Evolutionary conservation across 768 basidiomycete species (phyloP).

Genomic region (Butyriboletus loyo): DNA sequence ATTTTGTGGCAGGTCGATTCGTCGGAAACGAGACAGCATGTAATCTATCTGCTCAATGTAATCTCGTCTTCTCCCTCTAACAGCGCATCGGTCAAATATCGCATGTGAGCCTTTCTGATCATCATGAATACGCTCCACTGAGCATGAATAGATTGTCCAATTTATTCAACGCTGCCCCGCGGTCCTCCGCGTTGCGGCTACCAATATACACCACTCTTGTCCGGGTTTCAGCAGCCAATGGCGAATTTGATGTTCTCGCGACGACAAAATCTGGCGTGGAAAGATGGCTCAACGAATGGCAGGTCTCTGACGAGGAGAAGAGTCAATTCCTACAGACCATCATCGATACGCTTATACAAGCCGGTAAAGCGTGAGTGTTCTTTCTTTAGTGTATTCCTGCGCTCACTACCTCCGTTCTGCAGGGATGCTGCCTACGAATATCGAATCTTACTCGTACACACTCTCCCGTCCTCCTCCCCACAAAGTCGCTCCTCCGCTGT

Average conservation of each 20-base stretch:
- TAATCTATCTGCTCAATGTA: conserved; percentile 48
- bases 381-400: neutral
- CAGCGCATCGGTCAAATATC: conserved; percentile 63
- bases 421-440: conserved; percentile 67
- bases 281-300: conserved; percentile 78
- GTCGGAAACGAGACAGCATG: conserved; percentile 50
- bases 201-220: conserved; percentile 63
- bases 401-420: neutral
- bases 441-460: conserved; percentile 56
- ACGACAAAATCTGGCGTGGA: conserved; percentile 62
- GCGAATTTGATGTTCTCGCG: conserved; percentile 60
- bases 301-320: conserved; percentile 58
- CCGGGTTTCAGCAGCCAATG: conserved; percentile 53
- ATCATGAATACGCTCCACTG: neutral
- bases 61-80: conserved; percentile 55
- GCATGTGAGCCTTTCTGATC: conserved; percentile 47
- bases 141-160: conserved; percentile 61
- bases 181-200: conserved; percentile 60
- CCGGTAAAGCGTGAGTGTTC: conserved; percentile 57
- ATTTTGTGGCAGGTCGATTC: conserved; percentile 54
- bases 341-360: conserved; percentile 54
- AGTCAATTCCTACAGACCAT: conserved; percentile 63
- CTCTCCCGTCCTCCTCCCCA: conserved; percentile 54
- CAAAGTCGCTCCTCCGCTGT: conserved; percentile 52
- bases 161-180: conserved; percentile 74